Evolutionary conservation across 1,284 basidiomycete genomes (phyloP).

Genomic region (Amylostereum areolatum): DNA sequence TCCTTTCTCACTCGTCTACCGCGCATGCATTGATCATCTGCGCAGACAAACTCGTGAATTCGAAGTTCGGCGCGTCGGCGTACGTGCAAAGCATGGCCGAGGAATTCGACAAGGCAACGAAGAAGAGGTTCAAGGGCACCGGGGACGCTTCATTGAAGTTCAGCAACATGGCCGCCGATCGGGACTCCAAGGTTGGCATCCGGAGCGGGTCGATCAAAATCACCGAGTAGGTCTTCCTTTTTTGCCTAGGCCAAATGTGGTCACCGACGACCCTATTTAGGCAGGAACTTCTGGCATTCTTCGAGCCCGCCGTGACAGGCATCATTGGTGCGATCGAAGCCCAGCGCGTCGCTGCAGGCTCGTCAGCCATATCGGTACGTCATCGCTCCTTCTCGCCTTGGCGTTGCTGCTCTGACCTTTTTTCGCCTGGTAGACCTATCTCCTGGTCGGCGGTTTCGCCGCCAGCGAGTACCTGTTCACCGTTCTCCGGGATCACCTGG

Average conservation of each 20-base stretch:
- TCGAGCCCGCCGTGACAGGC: constrained; percentile 26
- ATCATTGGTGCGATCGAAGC: constrained; percentile 33
- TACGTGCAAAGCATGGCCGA: constrained; percentile 37
- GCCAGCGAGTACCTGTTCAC: constrained; percentile 44
- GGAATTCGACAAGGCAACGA: constrained; percentile 47
- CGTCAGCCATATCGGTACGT: constrained; percentile 28
- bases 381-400: not conserved
- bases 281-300: constrained; percentile 34
- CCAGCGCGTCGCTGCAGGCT: constrained; percentile 21
- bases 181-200: constrained; percentile 37
- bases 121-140: constrained; percentile 36
- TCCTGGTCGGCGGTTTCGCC: constrained; percentile 42
- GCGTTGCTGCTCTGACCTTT: constrained; percentile 3
- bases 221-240: constrained; percentile 27
- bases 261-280: constrained; percentile 20
- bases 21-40: constrained; percentile 14
- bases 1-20: constrained; percentile 12
- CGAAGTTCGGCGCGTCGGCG: constrained; percentile 22
- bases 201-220: constrained; percentile 40
- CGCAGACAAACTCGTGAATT: constrained; percentile 24
- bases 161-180: constrained; percentile 36
- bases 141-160: constrained; percentile 45
- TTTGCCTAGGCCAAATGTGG: not conserved
- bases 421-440: constrained; percentile 26
- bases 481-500: constrained; percentile 27